phyloP scores from a whole-genome alignment of 1,284 basidiomycete genomes.

The Trichosporon coremiiforme region DNA sequence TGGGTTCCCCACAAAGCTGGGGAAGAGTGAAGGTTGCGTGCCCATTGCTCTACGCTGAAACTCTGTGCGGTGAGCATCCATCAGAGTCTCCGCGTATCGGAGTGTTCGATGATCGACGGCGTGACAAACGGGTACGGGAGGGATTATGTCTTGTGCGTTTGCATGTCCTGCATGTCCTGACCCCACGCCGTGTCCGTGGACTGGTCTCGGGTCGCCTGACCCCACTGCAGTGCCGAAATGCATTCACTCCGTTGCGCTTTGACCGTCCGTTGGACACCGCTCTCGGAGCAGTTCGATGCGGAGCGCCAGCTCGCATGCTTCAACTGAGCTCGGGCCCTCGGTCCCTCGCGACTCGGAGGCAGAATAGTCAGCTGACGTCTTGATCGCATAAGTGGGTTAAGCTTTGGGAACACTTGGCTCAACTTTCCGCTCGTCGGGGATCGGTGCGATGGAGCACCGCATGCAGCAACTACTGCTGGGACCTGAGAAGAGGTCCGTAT shows the following conservation, averaged over 20 bases:
- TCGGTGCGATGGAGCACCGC: not conserved
- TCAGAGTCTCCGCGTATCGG: not conserved
- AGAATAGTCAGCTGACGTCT: not conserved
- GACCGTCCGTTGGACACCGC: not conserved
- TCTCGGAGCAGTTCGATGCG: no score
- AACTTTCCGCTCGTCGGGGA: not conserved
- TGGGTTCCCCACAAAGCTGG: not conserved
- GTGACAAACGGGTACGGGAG: not conserved
- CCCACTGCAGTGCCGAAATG: not conserved
- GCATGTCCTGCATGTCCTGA: not conserved
- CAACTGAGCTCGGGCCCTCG: not conserved
- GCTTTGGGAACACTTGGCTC: not conserved
- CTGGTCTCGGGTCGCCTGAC: not conserved
- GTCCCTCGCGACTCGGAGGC: not conserved
- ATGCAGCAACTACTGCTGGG: not conserved
- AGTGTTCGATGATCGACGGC: not conserved
- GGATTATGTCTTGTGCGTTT: not conserved
- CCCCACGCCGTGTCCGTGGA: not conserved
- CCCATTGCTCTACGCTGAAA: constrained; percentile 3
- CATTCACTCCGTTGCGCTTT: no score
- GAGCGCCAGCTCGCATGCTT: not conserved
- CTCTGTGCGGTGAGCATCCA: not conserved
- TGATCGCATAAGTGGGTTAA: constrained; percentile 1
- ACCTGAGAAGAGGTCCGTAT: not conserved
- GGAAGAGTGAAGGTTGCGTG: not conserved